Evolutionary conservation across 768 basidiomycete genomes (phyloP).

Genomic region (Russula foetens): DNA sequence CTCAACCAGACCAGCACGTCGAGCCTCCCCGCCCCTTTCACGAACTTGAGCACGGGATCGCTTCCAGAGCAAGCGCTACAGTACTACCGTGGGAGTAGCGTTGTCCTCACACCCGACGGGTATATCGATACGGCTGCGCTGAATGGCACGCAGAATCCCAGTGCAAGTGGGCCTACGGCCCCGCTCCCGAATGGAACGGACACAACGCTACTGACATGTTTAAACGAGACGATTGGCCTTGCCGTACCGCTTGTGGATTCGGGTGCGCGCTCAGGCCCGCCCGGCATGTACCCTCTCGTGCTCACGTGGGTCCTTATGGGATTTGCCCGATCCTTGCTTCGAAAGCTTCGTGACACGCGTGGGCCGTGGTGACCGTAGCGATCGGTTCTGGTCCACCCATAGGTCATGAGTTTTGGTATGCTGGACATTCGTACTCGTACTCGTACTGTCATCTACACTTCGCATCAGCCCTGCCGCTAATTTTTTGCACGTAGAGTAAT

Average conservation of each 20-base stretch:
- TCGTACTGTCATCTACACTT: too few species aligned
- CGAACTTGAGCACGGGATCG: constrained; percentile 11
- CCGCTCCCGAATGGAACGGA: constrained; percentile 49
- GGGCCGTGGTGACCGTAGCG: too few species aligned
- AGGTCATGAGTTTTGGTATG: too few species aligned
- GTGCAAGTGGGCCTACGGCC: constrained; percentile 35
- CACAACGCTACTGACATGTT: constrained; percentile 40
- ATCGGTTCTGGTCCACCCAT: not conserved
- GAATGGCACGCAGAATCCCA: constrained; percentile 17
- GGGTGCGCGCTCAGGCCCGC: constrained; percentile 2
- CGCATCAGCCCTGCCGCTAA: too few species aligned
- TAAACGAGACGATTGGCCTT: constrained; percentile 54
- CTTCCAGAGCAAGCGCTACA: constrained; percentile 24
- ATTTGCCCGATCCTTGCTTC: not conserved
- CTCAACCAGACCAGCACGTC: constrained; percentile 14
- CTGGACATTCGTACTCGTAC: too few species aligned
- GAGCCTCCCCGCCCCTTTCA: constrained; percentile 11
- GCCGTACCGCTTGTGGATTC: constrained; percentile 48
- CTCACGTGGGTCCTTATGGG: not conserved
- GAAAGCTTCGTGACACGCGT: too few species aligned
- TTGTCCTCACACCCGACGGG: constrained; percentile 23
- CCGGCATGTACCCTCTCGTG: not conserved
- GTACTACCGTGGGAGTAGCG: constrained; percentile 25
- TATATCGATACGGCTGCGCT: constrained; percentile 25
- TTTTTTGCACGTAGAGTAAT: too few species aligned